Evolutionary conservation across 768 basidiomycete species (phyloP), one percentile per base, ranked within the genome.

Genomic region (Boletus rubroflammeus): DNA sequence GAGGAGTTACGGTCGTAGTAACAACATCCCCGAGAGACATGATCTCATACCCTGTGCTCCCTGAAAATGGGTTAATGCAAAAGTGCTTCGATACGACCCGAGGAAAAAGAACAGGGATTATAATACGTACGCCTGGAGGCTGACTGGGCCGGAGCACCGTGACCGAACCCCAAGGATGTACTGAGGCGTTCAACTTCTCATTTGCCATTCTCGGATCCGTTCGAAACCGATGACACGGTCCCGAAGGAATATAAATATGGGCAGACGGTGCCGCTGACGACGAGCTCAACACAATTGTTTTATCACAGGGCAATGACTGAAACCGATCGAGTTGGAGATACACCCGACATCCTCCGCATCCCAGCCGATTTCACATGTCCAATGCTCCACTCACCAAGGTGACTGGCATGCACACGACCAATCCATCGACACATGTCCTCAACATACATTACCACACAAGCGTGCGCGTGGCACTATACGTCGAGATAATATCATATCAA

Each of bases 401-500:
- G 36, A 19, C 19, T 13, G 39, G 13, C 13, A 6, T 17, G 23
- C 47, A 35, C 21, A 34, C 15, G 34, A n/a, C 25, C 0, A 5
- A 14, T 23, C 19, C 21, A 40, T 4, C 8, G 42, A 25, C 21
- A 23, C 31, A 15, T 28, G 14, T 34, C 46, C 32, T 29, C 35
- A n/a, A 23, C 26, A 51, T 23, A 10, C 19, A n/a, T 21, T 6
- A 25, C 47, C 32, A 3, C 5, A 34, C 29, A 36, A n/a, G 11
- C 29, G 28, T 35, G 34, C 17, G 6, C 14, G 11, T n/a, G 19
- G 21, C 34, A 44, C 40, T 25, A 35, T n/a, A 43, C 14, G 38
- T 34, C 34, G 48, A 50, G 53, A 56, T 23, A 40, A 29, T 50
- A 50, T 35, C 47, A 40, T 50, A 60, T 48, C 58, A 31, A 40